phyloP scores from a whole-genome alignment of 2,329 filamentous ascomycete genomes.

The Verticillium tricorpus region DNA sequence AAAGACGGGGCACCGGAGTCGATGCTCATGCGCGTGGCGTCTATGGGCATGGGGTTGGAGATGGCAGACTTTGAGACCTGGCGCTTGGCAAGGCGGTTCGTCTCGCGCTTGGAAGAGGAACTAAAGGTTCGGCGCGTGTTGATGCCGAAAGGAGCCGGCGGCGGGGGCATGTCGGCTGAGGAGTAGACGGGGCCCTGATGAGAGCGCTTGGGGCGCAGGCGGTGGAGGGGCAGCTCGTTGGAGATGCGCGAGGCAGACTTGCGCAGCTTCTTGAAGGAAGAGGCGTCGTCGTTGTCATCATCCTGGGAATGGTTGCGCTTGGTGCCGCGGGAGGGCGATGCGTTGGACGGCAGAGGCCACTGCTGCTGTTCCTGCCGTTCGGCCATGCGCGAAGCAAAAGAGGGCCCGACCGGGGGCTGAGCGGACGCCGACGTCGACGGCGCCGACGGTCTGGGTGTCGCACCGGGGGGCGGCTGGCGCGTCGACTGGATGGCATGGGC shows the following conservation, averaged over 20 bases:
- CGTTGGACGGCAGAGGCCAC: slow-evolving; percentile 15
- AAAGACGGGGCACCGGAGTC: slow-evolving; percentile 7
- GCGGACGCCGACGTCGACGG: slow-evolving; percentile 7
- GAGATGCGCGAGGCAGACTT: slow-evolving; percentile 41
- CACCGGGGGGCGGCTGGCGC: slow-evolving; percentile 34
- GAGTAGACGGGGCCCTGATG: slow-evolving; percentile 22
- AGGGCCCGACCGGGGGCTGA: slow-evolving; percentile 7
- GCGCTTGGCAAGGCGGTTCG: slow-evolving; percentile 22
- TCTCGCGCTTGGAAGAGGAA: slow-evolving; percentile 10
- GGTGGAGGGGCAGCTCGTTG: slow-evolving; percentile 30
- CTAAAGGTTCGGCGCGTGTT: slow-evolving; percentile 10
- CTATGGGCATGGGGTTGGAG: slow-evolving; percentile 4
- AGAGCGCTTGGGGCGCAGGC: slow-evolving; percentile 23
- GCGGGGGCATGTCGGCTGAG: slow-evolving; percentile 13
- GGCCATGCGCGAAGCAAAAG: slow-evolving; percentile 9
- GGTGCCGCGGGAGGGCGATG: slow-evolving; percentile 33
- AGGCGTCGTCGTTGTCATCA: slow-evolving; percentile 21
- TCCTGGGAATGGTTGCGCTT: slow-evolving; percentile 41
- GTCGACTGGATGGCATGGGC: slow-evolving; percentile 54
- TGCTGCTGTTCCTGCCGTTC: slow-evolving; percentile 10
- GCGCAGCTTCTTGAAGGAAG: slow-evolving; percentile 45
- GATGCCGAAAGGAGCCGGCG: slow-evolving; percentile 7
- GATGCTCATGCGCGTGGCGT: slow-evolving; percentile 12
- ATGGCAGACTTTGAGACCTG: slow-evolving; percentile 4
- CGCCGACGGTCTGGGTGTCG: background rate